Percentiles rank a stretch among this genome's conserved stretches.
Evolutionary conservation across 1,284 basidiomycete genomes (phyloP).

Genomic region (Cryptococcus amylolentus): DNA sequence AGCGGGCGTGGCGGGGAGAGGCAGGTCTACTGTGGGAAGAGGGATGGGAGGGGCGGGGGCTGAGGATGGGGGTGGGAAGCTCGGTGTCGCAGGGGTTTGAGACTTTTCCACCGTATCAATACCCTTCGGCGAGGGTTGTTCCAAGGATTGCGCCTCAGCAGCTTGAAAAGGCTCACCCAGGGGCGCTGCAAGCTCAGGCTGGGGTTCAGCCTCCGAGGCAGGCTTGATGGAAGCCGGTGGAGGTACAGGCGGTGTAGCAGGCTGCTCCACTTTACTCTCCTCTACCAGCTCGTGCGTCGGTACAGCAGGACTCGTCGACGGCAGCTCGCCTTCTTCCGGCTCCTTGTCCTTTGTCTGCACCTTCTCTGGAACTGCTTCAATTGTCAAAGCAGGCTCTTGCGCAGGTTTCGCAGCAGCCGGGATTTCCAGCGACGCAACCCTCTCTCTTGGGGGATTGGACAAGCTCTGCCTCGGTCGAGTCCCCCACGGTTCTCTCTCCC

Average conservation of each 20-base stretch:
- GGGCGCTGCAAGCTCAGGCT: neutral
- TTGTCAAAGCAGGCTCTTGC: too few species aligned
- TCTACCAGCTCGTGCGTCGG: neutral
- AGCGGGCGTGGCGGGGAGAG: too few species aligned
- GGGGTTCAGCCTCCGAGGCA: neutral
- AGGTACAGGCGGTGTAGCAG: neutral
- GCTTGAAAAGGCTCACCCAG: too few species aligned
- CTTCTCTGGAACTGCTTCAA: neutral
- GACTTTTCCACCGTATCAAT: too few species aligned
- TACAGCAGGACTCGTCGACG: too few species aligned
- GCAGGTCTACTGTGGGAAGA: too few species aligned
- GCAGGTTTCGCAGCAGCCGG: neutral
- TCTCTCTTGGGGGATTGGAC: slow-evolving; percentile 8
- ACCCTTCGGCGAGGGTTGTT: too few species aligned
- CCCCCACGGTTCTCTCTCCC: neutral
- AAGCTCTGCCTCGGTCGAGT: slow-evolving; percentile 1
- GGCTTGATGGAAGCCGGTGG: neutral
- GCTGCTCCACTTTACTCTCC: neutral
- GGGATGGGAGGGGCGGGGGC: too few species aligned
- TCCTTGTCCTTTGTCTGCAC: neutral
- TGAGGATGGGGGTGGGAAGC: too few species aligned
- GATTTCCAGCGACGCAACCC: neutral
- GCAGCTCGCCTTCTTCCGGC: too few species aligned
- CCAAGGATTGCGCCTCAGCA: too few species aligned
- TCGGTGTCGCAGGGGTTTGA: too few species aligned